Evolutionary conservation across 345 rosid genomes (phyloP).

Genomic region (Luvunga scandens): DNA sequence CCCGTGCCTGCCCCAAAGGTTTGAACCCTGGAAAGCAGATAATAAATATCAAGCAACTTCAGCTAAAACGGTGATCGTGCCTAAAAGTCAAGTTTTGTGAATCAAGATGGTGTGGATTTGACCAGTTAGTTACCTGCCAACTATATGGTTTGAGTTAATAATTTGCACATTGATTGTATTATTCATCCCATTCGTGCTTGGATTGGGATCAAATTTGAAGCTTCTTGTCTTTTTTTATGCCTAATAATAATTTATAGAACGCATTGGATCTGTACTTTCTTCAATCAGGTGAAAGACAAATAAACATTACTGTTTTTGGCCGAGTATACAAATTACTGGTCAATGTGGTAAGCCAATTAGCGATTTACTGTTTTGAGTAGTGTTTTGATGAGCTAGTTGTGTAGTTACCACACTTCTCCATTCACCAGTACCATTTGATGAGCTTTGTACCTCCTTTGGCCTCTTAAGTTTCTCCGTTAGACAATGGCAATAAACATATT

Average conservation of each 20-base stretch:
- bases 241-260: background rate
- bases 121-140: slow-evolving; percentile 4
- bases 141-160: slow-evolving; percentile 17
- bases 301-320: background rate
- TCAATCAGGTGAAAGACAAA: background rate
- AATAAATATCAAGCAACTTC: slow-evolving; percentile 72
- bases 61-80: slow-evolving; percentile 27
- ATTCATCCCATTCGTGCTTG: slow-evolving; percentile 14
- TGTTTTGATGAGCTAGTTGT: background rate
- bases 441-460: too few relatives aligned
- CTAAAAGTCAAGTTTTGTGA: background rate
- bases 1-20: slow-evolving; percentile 97
- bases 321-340: background rate
- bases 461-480: background rate
- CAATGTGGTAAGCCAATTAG: background rate
- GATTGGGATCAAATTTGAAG: slow-evolving; percentile 10
- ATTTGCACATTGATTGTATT: slow-evolving; percentile 15
- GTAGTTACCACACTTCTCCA: too few relatives aligned
- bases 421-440: background rate
- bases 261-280: background rate
- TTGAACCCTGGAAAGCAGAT: slow-evolving; percentile 96
- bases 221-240: background rate
- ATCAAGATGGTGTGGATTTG: slow-evolving; percentile 10
- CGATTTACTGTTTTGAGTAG: background rate
- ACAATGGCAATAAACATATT: background rate